Evolutionary conservation across 305 asterid species (phyloP).

Genomic region (Fraxinus floribunda): DNA sequence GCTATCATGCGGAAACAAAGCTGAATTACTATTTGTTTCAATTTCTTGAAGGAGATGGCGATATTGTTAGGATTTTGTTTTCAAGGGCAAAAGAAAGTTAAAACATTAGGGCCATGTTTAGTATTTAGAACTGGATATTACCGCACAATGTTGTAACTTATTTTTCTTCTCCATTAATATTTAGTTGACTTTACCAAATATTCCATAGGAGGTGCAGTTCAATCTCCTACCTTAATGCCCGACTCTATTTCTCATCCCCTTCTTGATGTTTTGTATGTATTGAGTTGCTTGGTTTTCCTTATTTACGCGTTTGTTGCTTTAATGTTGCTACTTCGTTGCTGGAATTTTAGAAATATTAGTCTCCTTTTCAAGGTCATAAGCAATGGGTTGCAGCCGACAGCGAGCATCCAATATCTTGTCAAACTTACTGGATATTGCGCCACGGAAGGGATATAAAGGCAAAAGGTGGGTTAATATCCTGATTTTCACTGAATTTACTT

Average conservation of each 20-base stretch:
- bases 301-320: background rate
- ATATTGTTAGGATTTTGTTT: background rate
- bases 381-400: slow-evolving; percentile 69
- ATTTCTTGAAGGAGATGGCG: background rate
- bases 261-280: background rate
- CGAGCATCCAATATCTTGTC: slow-evolving; percentile 65
- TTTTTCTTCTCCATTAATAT: background rate
- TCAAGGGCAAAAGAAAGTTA: background rate
- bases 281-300: background rate
- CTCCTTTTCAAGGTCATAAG: slow-evolving; percentile 68
- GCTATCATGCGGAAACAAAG: background rate
- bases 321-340: background rate
- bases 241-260: background rate
- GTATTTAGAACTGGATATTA: background rate
- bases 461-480: background rate
- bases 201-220: background rate
- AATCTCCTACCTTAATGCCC: background rate
- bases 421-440: slow-evolving; percentile 77
- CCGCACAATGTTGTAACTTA: background rate
- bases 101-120: background rate
- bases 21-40: background rate
- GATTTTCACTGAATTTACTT: background rate
- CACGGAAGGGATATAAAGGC: slow-evolving; percentile 34
- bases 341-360: background rate
- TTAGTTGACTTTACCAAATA: background rate